Evolutionary conservation across 345 rosid genomes (phyloP), one percentile per base, ranked within the genome.

Genomic region (Gossypium arboreum): DNA sequence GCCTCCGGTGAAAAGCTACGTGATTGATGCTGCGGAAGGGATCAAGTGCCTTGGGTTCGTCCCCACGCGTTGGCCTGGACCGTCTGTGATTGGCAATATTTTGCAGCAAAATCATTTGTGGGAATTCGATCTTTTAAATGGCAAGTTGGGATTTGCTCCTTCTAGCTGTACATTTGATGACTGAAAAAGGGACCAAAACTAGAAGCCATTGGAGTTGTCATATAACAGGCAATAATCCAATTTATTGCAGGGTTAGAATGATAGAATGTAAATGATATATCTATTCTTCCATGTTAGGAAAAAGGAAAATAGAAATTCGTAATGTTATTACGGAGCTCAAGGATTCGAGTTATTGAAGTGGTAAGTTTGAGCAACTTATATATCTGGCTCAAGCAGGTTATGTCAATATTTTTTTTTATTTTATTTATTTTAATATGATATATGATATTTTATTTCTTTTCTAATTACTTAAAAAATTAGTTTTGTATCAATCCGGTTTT

Each of bases 41-140:
- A 77, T 81, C 1, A 82, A 60, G 75, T 88, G 92, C 74, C 75
- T 88, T 13, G 90, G 87, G 29, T 69, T 88, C 71, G 55, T 78
- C 34, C 24, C 81, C 2, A 73, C 71, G 1, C 8, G 4, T 24
- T 70, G 76, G 80, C 77, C 78, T n/a, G 85, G 85, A 20, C 12
- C 68, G 15, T 68, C 78, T 18, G 75, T 82, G 1, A 73, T 86
- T 6, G 90, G 92, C 12, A 88, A 88, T 54, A 85, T 88, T 24
- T 76, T 84, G 89, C 96, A 90, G 79, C 95, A 90, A 66, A 90
- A 89, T 61, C 77, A 85, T 79, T 68, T 91, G 72, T 91, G 95
- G 95, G 86, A 84, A 79, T 88, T 82, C 67, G 83, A 88, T 75
- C 75, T 86, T 7, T 50, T 3, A 12, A 73, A 76, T 1, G 29